Conservation (phyloP, 2,329 filamentous ascomycete species). For the Pleurostoma richardsiae region DNA sequence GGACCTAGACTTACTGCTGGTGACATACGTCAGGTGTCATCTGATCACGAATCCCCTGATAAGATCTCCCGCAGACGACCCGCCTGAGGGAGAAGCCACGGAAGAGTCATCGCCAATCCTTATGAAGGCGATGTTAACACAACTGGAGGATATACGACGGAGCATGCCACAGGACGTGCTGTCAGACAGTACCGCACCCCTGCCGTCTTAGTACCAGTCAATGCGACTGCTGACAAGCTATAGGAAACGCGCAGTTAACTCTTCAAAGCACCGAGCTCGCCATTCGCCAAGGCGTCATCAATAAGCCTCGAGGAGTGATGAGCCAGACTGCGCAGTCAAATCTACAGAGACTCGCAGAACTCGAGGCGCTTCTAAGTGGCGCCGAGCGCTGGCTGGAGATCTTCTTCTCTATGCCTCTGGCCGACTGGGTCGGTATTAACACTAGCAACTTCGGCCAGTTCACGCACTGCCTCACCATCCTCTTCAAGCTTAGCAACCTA, state of each 20-base stretch:
- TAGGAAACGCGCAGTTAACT: conserved; percentile 13
- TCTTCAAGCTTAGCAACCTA: conserved; percentile 16
- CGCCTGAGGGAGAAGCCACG: not conserved
- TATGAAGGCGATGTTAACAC: conserved; percentile 10
- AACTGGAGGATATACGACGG: conserved; percentile 12
- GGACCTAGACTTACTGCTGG: conserved; percentile 10
- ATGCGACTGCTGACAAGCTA: not conserved
- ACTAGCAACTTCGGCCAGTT: conserved; percentile 16
- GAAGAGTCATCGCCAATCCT: conserved; percentile 6
- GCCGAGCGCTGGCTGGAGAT: conserved; percentile 12
- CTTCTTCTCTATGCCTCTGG: conserved; percentile 9
- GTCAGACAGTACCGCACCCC: conserved; percentile 9
- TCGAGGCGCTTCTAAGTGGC: conserved; percentile 10
- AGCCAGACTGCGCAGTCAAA: conserved; percentile 2
- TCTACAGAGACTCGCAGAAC: conserved; percentile 13
- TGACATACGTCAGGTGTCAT: conserved; percentile 15
- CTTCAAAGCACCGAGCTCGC: conserved; percentile 13
- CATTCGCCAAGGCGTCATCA: conserved; percentile 11
- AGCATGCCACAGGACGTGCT: conserved; percentile 7
- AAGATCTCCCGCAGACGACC: conserved; percentile 5
- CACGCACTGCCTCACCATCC: conserved; percentile 15
- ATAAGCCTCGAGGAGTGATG: conserved; percentile 1
- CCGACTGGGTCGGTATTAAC: conserved; percentile 12
- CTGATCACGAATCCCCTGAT: conserved; percentile 16
- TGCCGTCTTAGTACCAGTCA: not conserved